phyloP scores from a whole-genome alignment of 805 yeast genomes.

The Saturnispora mendoncae region DNA sequence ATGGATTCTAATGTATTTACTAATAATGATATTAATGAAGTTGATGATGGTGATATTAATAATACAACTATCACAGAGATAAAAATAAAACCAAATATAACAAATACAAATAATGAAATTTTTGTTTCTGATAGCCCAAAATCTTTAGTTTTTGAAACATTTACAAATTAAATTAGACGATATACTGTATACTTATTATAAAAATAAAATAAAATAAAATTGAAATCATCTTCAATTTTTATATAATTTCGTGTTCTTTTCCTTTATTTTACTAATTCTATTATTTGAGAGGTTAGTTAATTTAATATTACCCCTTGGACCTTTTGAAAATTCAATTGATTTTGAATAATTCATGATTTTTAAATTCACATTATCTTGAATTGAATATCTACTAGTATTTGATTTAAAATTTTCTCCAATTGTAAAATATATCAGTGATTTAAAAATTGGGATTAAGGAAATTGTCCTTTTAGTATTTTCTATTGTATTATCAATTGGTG shows the following conservation, averaged over 20 bases:
- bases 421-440: constrained; percentile 21
- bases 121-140: constrained; percentile 6
- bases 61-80: not conserved
- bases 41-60: not conserved
- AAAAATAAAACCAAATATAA: not conserved
- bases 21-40: not conserved
- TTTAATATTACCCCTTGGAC: constrained; percentile 6
- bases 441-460: constrained; percentile 19
- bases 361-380: constrained; percentile 16
- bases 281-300: constrained; percentile 13
- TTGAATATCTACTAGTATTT: constrained; percentile 10
- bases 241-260: constrained; percentile 1
- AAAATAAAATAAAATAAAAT: not conserved
- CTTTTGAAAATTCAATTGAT: not conserved
- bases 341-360: constrained; percentile 17
- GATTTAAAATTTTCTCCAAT: constrained; percentile 14
- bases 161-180: not conserved
- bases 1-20: not conserved
- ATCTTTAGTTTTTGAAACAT: constrained; percentile 7
- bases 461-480: not conserved
- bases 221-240: no score
- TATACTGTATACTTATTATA: not conserved
- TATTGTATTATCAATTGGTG: not conserved
- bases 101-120: not conserved
- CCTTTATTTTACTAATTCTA: constrained; percentile 13